Percentiles rank a stretch among this genome's conserved stretches.
Conservation (phyloP, 306 rosid genomes). For the Comarum palustre region DNA sequence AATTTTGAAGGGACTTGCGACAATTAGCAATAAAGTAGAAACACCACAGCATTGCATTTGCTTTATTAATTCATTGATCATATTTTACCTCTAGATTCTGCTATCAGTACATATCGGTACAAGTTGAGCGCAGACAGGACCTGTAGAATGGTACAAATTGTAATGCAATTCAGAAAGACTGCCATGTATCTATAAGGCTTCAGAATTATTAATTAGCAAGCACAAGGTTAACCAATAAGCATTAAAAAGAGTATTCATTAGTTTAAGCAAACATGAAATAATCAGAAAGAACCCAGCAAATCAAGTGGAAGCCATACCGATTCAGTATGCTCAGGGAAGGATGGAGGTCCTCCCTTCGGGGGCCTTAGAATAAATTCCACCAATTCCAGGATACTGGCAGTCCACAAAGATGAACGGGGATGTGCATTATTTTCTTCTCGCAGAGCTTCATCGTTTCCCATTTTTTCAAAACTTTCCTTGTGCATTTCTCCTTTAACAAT, state of each 20-base stretch:
- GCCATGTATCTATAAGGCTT: neutral
- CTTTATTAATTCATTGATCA: neutral
- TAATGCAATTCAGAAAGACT: neutral
- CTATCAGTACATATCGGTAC: slow-evolving; percentile 69
- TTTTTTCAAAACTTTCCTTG: slow-evolving; percentile 39
- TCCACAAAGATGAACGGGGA: slow-evolving; percentile 47
- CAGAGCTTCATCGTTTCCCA: slow-evolving; percentile 24
- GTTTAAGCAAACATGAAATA: slow-evolving; percentile 14
- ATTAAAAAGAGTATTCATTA: neutral
- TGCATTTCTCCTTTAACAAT: slow-evolving; percentile 64
- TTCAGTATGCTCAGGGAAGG: slow-evolving; percentile 76
- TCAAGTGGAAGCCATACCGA: slow-evolving; percentile 49
- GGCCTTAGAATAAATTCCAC: slow-evolving; percentile 71
- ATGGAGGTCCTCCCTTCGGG: slow-evolving; percentile 84
- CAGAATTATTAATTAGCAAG: neutral
- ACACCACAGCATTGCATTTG: neutral
- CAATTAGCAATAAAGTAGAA: neutral
- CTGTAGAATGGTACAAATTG: slow-evolving; percentile 33
- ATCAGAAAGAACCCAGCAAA: slow-evolving; percentile 8
- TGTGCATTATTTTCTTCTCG: slow-evolving; percentile 19
- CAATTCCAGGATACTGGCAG: slow-evolving; percentile 55
- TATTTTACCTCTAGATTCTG: slow-evolving; percentile 67
- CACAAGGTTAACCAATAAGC: neutral
- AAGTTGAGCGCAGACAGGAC: slow-evolving; percentile 84
- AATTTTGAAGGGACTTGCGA: neutral